These are phyloP conservation scores for Neonectria sp. DNA, from an alignment of 2,329 filamentous ascomycete genomes.

Conservation along the genomic window DNA sequence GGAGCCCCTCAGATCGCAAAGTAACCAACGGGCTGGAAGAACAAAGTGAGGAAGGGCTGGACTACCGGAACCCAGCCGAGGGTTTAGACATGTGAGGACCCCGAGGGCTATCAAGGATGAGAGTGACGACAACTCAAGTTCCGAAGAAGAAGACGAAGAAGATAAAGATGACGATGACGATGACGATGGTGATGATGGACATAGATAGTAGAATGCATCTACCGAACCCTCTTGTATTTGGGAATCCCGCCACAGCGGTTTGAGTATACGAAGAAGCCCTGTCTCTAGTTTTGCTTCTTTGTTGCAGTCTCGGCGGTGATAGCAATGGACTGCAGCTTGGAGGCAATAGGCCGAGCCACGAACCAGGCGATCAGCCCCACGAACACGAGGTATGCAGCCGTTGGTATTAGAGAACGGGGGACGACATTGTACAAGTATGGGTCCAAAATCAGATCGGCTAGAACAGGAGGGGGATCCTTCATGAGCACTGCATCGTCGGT, in stretches of 20 bases:
- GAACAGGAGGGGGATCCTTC: slow-evolving; percentile 79
- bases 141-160: slow-evolving; percentile 14
- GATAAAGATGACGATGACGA: slow-evolving; percentile 26
- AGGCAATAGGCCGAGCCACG: slow-evolving; percentile 55
- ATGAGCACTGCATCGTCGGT: slow-evolving; percentile 82
- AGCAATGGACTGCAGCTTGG: slow-evolving; percentile 48
- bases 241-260: slow-evolving; percentile 31
- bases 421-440: slow-evolving; percentile 86
- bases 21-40: slow-evolving; percentile 16
- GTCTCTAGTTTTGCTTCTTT: slow-evolving; percentile 57
- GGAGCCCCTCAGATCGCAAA: slow-evolving; percentile 30
- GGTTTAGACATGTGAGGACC: slow-evolving; percentile 35
- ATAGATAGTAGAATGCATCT: slow-evolving; percentile 51
- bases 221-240: slow-evolving; percentile 34
- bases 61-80: slow-evolving; percentile 14
- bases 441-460: slow-evolving; percentile 88
- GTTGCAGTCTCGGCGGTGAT: slow-evolving; percentile 39
- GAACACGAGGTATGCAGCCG: slow-evolving; percentile 75
- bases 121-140: slow-evolving; percentile 27
- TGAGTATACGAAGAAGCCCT: slow-evolving; percentile 28
- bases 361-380: slow-evolving; percentile 69
- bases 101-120: slow-evolving; percentile 36
- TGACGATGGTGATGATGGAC: slow-evolving; percentile 38
- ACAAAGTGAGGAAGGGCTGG: slow-evolving; percentile 20
- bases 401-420: slow-evolving; percentile 83